phyloP scores from a whole-genome alignment of 805 yeast species.

The Blastobotrys attinorum region DNA sequence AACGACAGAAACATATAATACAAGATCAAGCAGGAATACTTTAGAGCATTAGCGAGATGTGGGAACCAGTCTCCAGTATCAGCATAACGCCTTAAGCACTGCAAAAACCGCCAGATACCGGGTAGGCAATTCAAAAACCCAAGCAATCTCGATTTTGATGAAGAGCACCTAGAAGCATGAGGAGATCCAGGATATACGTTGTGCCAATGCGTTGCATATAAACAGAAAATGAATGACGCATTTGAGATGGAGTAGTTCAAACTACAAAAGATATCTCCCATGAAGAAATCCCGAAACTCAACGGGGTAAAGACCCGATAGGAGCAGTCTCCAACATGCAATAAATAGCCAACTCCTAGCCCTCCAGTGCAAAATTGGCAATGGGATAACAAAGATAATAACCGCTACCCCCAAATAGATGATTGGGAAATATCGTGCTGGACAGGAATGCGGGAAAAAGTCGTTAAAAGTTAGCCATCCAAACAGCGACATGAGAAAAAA shows the following conservation, averaged over 20 bases:
- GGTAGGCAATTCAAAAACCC: constrained; percentile 85
- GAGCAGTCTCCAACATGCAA: constrained; percentile 62
- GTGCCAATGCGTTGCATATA: constrained; percentile 66
- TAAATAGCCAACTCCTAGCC: constrained; percentile 72
- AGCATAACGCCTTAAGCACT: constrained; percentile 82
- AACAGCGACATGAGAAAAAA: constrained; percentile 51
- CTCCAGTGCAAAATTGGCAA: constrained; percentile 45
- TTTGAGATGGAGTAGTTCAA: constrained; percentile 84
- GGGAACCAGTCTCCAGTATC: constrained; percentile 97
- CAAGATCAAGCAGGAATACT: constrained; percentile 58
- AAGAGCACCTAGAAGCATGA: constrained; percentile 51
- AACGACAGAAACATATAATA: constrained; percentile 70
- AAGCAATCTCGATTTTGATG: constrained; percentile 63
- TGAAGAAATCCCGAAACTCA: constrained; percentile 86
- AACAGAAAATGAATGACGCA: constrained; percentile 75
- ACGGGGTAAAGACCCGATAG: constrained; percentile 89
- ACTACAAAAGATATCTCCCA: constrained; percentile 88
- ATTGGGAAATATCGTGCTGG: constrained; percentile 77
- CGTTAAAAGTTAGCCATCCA: constrained; percentile 67
- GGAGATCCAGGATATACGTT: constrained; percentile 26
- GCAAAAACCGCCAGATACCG: constrained; percentile 81
- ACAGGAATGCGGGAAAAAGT: constrained; percentile 53
- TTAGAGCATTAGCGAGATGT: constrained; percentile 80
- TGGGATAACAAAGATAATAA: constrained; percentile 52
- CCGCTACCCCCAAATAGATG: constrained; percentile 51